Conservation (phyloP, 257 asterid species). For the Marsdenia floribunda region DNA sequence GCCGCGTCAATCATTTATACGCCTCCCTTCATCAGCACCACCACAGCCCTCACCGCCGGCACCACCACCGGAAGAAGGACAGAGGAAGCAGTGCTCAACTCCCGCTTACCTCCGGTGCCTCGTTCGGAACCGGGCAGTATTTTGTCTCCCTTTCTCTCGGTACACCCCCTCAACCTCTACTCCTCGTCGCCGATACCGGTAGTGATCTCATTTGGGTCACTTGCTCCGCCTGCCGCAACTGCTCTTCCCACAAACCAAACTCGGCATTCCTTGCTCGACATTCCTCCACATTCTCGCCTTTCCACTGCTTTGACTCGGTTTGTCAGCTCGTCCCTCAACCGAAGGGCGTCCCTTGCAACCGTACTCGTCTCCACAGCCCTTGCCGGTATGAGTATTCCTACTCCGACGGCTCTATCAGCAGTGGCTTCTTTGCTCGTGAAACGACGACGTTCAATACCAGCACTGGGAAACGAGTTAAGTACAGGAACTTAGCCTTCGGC, state of each 20-base stretch:
- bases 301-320: constrained; percentile 54
- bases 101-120: constrained; percentile 69
- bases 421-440: constrained; percentile 63
- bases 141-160: constrained; percentile 68
- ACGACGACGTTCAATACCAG: constrained; percentile 63
- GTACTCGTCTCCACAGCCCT: constrained; percentile 62
- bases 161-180: constrained; percentile 68
- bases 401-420: constrained; percentile 67
- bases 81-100: constrained; percentile 24
- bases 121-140: constrained; percentile 82
- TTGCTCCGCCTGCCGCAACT: constrained; percentile 70
- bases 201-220: constrained; percentile 84
- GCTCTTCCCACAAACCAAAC: constrained; percentile 38
- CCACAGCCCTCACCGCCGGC: not conserved
- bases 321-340: constrained; percentile 62
- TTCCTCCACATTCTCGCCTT: constrained; percentile 58
- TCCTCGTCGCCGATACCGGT: constrained; percentile 77
- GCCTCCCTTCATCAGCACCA: constrained; percentile 33
- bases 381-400: constrained; percentile 69
- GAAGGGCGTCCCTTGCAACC: constrained; percentile 44
- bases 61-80: not conserved
- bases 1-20: constrained; percentile 43
- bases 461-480: constrained; percentile 28
- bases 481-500: constrained; percentile 48
- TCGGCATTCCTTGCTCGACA: constrained; percentile 60